These are phyloP conservation scores for Ascomycota sp. DNA, from an alignment of 2,329 filamentous ascomycete genomes.

Conservation along the genomic window DNA sequence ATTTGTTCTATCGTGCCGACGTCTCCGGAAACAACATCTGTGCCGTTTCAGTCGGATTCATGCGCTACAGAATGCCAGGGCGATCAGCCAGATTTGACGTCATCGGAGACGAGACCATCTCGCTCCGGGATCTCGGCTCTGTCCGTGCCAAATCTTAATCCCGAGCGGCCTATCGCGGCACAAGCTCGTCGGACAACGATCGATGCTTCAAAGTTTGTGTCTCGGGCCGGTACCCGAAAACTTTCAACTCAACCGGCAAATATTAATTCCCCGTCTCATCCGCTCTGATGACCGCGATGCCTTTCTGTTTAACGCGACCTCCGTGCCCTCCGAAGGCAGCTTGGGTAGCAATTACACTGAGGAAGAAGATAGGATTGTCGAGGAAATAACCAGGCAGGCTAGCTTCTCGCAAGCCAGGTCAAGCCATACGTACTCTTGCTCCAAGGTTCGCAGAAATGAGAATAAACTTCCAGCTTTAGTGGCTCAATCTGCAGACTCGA, in stretches of 20 bases:
- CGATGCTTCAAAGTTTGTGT: conserved; percentile 29
- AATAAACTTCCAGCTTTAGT: neutral
- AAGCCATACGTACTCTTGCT: neutral
- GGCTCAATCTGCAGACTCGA: neutral
- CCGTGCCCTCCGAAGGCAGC: conserved; percentile 12
- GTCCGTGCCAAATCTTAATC: neutral
- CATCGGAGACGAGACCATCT: conserved; percentile 1
- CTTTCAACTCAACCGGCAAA: conserved; percentile 11
- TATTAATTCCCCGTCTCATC: conserved; percentile 2
- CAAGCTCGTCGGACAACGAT: conserved; percentile 26
- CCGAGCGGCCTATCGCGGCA: neutral
- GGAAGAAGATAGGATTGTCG: conserved; percentile 21
- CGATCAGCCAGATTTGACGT: conserved; percentile 1
- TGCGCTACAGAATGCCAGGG: conserved; percentile 4
- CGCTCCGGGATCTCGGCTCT: conserved; percentile 1
- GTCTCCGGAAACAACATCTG: conserved; percentile 17
- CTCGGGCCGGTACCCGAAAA: conserved; percentile 30
- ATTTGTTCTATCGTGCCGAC: conserved; percentile 12
- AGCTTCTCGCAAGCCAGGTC: conserved; percentile 3
- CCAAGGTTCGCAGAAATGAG: neutral
- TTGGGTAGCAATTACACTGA: conserved; percentile 35
- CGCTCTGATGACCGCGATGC: conserved; percentile 1
- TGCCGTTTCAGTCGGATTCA: conserved; percentile 6
- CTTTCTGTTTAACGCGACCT: conserved; percentile 2
- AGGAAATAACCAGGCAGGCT: conserved; percentile 9